Evolutionary conservation across 2,329 filamentous ascomycete genomes (phyloP).

Genomic region (Neofusicoccum umdonicola): DNA sequence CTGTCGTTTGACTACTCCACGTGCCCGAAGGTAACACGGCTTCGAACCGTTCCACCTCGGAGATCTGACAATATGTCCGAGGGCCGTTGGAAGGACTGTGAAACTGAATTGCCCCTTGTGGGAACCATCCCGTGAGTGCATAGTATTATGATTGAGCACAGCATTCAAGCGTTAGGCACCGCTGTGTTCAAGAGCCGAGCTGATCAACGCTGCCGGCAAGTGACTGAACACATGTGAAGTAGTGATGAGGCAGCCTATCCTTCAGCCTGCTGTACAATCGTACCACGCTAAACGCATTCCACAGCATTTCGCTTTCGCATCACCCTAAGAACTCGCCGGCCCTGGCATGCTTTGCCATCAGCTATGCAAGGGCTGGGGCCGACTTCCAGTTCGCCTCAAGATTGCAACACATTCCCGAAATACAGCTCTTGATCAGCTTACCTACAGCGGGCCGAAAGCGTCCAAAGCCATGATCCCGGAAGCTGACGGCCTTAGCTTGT

Average conservation of each 20-base stretch:
- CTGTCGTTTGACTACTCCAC: not conserved
- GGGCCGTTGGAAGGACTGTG: not conserved
- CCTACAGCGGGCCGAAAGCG: constrained; percentile 9
- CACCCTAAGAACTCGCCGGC: not conserved
- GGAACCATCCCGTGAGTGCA: not conserved
- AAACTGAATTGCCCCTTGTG: not conserved
- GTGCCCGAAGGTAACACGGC: constrained; percentile 1
- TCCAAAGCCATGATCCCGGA: constrained; percentile 6
- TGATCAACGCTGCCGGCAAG: constrained; percentile 2
- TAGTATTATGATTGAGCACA: not conserved
- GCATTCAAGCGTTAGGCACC: not conserved
- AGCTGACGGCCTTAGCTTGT: constrained; percentile 1
- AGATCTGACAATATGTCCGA: not conserved
- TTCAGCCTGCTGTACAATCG: not conserved
- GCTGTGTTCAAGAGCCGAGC: not conserved
- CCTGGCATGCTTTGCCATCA: not conserved
- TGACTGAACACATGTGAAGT: not conserved
- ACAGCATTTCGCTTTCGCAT: constrained; percentile 5
- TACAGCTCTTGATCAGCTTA: constrained; percentile 9
- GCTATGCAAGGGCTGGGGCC: constrained; percentile 7
- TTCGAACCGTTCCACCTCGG: not conserved
- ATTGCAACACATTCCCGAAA: constrained; percentile 8
- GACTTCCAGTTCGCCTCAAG: not conserved
- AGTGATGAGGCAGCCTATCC: not conserved
- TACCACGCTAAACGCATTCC: not conserved